These are phyloP conservation scores for Penicillium expansum DNA, from an alignment of 2,329 filamentous ascomycete species.

Conservation along the genomic window DNA sequence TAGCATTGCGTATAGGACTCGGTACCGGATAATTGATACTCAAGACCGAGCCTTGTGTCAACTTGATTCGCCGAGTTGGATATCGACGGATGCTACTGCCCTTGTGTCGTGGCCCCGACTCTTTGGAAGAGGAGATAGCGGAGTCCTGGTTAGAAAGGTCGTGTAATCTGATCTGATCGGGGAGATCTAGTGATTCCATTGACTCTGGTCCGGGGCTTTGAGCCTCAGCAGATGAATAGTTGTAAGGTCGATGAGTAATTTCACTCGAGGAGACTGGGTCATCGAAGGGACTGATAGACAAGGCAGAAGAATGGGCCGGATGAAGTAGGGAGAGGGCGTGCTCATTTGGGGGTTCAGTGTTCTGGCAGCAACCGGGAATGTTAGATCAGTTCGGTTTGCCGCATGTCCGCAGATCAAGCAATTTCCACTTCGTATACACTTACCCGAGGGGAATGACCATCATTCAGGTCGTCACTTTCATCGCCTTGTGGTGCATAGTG, in stretches of 20 bases:
- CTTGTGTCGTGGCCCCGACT: constrained; percentile 1
- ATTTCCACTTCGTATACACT: constrained; percentile 4
- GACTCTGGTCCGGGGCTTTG: not conserved
- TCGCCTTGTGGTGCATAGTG: not conserved
- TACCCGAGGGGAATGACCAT: not conserved
- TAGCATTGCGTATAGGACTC: constrained; percentile 16
- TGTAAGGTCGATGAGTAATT: not conserved
- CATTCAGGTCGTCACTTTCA: not conserved
- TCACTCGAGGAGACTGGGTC: not conserved
- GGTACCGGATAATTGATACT: constrained; percentile 17
- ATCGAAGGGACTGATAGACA: not conserved
- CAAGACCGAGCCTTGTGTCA: constrained; percentile 14
- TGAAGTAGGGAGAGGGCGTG: not conserved
- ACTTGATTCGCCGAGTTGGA: constrained; percentile 16
- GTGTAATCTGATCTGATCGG: constrained; percentile 7
- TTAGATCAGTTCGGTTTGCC: constrained; percentile 8
- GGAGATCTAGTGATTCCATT: not conserved
- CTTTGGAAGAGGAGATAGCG: constrained; percentile 2
- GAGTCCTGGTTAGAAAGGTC: constrained; percentile 3
- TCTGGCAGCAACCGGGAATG: not conserved
- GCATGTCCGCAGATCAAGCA: not conserved
- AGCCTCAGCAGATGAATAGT: not conserved
- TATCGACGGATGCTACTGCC: constrained; percentile 10
- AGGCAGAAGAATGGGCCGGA: not conserved
- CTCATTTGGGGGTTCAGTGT: not conserved